Conservation (phyloP, 345 rosid genomes). For the Arabis hirsuta region DNA sequence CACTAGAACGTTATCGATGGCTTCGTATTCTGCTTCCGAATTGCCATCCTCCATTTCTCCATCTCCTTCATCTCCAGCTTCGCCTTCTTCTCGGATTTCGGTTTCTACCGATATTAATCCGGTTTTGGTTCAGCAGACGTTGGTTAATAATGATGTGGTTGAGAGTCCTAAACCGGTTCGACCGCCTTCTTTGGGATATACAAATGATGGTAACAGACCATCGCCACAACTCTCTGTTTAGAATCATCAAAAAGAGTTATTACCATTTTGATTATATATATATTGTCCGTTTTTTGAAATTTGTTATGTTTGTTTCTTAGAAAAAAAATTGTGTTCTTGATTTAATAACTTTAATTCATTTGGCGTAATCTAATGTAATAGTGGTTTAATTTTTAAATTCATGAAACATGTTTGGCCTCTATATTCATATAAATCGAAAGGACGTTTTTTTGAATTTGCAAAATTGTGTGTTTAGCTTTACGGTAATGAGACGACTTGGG, state of each 20-base stretch:
- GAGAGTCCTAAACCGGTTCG: slow-evolving; percentile 45
- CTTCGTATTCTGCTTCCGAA: slow-evolving; percentile 48
- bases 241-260: neutral
- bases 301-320: neutral
- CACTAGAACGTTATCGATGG: slow-evolving; percentile 53
- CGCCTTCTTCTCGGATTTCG: slow-evolving; percentile 50
- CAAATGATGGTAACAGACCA: slow-evolving; percentile 38
- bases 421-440: neutral
- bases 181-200: slow-evolving; percentile 40
- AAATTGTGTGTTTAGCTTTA: no score
- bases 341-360: slow-evolving; percentile 13
- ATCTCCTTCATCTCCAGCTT: slow-evolving; percentile 56
- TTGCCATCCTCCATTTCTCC: slow-evolving; percentile 33
- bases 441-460: neutral
- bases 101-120: slow-evolving; percentile 43
- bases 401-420: neutral
- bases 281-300: neutral
- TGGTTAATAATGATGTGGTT: slow-evolving; percentile 24
- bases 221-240: slow-evolving; percentile 36
- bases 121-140: slow-evolving; percentile 38
- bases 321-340: slow-evolving; percentile 15
- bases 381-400: neutral
- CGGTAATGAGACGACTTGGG: no score
- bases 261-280: neutral
- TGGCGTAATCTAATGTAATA: slow-evolving; percentile 7